A percentile compares a stretch with the other conserved stretches of the same genome.
phyloP scores from a whole-genome alignment of 1,284 basidiomycete species.

The Coniophora puteana region DNA sequence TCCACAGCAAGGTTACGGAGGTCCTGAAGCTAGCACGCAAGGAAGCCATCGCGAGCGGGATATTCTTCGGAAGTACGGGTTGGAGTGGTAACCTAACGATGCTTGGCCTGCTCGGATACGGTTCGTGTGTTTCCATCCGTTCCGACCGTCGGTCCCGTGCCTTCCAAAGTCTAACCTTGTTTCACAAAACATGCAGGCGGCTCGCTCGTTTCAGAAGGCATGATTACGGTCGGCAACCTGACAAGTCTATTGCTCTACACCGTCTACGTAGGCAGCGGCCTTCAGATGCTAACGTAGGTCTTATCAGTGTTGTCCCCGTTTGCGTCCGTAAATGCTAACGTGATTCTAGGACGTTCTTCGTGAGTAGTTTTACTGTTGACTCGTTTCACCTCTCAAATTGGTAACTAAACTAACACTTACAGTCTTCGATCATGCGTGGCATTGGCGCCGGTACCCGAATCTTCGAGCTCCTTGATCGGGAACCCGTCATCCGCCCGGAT shows the following conservation, averaged over 20 bases:
- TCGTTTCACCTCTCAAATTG: not conserved
- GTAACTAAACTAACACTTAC: conserved; percentile 5
- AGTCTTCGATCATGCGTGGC: conserved; percentile 86
- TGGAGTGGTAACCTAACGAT: conserved; percentile 95
- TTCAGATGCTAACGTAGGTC: conserved; percentile 77
- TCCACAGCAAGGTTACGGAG: conserved; percentile 59
- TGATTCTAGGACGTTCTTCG: conserved; percentile 32
- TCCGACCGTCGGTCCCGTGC: not conserved
- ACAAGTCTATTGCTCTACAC: conserved; percentile 93
- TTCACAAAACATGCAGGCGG: conserved; percentile 59
- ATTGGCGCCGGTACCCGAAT: conserved; percentile 92
- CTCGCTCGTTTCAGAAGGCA: conserved; percentile 82
- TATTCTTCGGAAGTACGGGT: conserved; percentile 92
- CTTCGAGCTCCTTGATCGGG: conserved; percentile 87
- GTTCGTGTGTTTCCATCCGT: conserved; percentile 33
- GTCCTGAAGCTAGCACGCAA: conserved; percentile 80
- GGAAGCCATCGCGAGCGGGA: conserved; percentile 88
- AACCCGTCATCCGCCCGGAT: conserved; percentile 66
- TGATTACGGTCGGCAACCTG: conserved; percentile 89
- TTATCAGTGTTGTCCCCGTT: conserved; percentile 11
- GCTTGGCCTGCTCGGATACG: conserved; percentile 88
- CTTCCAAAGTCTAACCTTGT: not conserved
- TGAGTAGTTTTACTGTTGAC: conserved; percentile 21
- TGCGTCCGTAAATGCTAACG: conserved; percentile 2
- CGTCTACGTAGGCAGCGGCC: conserved; percentile 80